Conservation (phyloP, 345 rosid genomes). For the Citrus trifoliata region DNA sequence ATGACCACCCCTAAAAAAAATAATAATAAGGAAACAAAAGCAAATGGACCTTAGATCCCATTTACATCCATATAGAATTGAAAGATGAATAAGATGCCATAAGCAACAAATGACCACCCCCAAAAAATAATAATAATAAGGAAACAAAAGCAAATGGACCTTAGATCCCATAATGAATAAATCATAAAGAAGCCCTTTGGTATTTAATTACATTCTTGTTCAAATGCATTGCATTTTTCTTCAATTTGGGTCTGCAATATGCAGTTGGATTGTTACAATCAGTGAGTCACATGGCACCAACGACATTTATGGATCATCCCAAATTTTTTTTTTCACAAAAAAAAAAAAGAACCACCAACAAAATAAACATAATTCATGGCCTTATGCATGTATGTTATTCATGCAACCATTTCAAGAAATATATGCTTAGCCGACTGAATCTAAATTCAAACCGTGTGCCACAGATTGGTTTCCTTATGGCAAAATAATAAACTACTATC, state of each 20-base stretch:
- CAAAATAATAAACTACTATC: neutral
- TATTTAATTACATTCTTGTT: neutral
- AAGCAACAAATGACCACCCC: no score
- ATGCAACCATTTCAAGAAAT: neutral
- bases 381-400: neutral
- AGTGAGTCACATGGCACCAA: constrained; percentile 1
- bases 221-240: constrained; percentile 1
- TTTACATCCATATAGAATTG: neutral
- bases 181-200: neutral
- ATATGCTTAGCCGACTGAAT: neutral
- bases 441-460: neutral
- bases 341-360: neutral
- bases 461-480: neutral
- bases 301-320: constrained; percentile 10
- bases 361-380: neutral
- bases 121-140: no score
- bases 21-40: neutral
- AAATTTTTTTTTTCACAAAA: no score
- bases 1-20: no score
- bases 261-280: constrained; percentile 1
- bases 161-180: neutral
- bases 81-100: neutral
- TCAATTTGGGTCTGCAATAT: neutral
- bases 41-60: neutral
- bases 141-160: no score